These are phyloP conservation scores for Papiliotrema flavescens DNA, from an alignment of 1,284 basidiomycete genomes.

Conservation along the genomic window DNA sequence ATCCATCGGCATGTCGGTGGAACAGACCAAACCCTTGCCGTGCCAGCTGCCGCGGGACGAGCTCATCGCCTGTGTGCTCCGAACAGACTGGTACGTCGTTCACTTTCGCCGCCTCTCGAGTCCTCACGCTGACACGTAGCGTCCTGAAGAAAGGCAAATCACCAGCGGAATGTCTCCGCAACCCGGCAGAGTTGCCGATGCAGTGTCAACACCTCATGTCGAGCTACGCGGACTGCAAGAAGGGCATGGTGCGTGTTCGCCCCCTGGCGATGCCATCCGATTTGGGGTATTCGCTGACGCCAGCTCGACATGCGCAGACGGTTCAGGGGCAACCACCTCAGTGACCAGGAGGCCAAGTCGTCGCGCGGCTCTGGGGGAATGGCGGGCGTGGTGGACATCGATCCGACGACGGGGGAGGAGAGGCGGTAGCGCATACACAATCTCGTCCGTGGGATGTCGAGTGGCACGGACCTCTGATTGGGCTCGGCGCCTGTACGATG, in stretches of 20 bases:
- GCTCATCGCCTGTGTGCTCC: conserved; percentile 41
- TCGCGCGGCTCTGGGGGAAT: background rate
- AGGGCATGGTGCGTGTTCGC: conserved; percentile 42
- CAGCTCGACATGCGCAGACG: conserved; percentile 49
- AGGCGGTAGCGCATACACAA: background rate
- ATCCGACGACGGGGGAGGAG: background rate
- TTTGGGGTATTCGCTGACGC: background rate
- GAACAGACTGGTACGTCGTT: conserved; percentile 45
- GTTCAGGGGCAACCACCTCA: conserved; percentile 46
- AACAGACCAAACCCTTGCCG: conserved; percentile 5
- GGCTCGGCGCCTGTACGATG: too few species aligned
- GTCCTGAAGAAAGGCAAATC: conserved; percentile 42
- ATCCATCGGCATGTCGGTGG: too few species aligned
- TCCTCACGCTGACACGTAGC: conserved; percentile 14
- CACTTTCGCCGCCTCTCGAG: background rate
- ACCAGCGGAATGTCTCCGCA: conserved; percentile 39
- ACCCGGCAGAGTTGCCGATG: conserved; percentile 37
- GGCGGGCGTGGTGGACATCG: conserved; percentile 5
- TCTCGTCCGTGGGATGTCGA: too few species aligned
- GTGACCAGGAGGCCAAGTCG: conserved; percentile 15
- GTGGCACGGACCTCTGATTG: too few species aligned
- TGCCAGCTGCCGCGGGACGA: conserved; percentile 42
- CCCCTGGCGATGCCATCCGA: background rate
- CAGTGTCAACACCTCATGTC: conserved; percentile 46
- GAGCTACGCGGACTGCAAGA: conserved; percentile 46